phyloP scores from a whole-genome alignment of 108 stramenopile genomes.

The Skeletonema costatum region DNA sequence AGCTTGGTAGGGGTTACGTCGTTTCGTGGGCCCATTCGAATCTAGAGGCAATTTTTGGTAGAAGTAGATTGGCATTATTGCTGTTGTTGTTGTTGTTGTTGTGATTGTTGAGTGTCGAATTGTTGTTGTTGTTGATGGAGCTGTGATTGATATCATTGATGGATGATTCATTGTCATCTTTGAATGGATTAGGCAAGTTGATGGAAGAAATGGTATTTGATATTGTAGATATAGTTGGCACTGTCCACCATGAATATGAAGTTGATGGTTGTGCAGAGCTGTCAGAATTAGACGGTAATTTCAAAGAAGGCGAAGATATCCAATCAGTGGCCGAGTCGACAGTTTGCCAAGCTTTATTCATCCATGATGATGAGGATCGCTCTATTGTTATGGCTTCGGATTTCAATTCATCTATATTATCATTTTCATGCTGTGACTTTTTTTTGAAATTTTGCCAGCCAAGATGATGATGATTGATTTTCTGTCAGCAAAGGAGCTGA shows the following conservation, averaged over 20 bases:
- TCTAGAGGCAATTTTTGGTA: slow-evolving; percentile 32
- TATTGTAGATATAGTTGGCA: not conserved
- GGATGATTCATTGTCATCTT: not conserved
- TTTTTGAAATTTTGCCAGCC: not conserved
- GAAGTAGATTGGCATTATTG: not conserved
- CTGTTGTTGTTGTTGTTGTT: not conserved
- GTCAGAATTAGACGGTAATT: too few species aligned
- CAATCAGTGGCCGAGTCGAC: not conserved
- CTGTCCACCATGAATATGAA: not conserved
- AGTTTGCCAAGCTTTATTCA: slow-evolving; percentile 2
- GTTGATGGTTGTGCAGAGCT: not conserved
- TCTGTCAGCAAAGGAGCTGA: not conserved
- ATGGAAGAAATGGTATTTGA: not conserved
- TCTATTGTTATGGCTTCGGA: not conserved
- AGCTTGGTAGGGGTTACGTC: slow-evolving; percentile 26
- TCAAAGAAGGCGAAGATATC: not conserved
- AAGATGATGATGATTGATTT: not conserved
- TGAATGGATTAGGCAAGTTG: not conserved
- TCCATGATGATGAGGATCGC: not conserved
- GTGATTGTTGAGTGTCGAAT: not conserved
- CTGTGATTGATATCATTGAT: not conserved
- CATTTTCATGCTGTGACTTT: not conserved
- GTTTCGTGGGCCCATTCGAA: slow-evolving; percentile 25
- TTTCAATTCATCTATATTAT: not conserved
- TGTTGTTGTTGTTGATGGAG: not conserved